phyloP scores from a whole-genome alignment of 2,329 filamentous ascomycete species.

The Lachnellula suecica region DNA sequence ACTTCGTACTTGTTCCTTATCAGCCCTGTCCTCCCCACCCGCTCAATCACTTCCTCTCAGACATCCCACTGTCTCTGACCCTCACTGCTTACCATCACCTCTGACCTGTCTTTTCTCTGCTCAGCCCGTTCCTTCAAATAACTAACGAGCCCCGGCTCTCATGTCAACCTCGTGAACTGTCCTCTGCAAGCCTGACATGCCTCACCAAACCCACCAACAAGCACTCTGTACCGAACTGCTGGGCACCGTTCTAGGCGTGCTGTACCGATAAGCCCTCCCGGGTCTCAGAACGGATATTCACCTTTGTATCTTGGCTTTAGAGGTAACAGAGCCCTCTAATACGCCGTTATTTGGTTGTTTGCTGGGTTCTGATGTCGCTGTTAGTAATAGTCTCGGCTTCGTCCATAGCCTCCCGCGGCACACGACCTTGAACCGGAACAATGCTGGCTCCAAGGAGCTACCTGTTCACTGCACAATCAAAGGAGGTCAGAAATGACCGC shows the following conservation, averaged over 20 bases:
- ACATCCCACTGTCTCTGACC: not conserved
- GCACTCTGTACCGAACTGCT: conserved; percentile 14
- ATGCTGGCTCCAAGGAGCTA: conserved; percentile 29
- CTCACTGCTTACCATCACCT: not conserved
- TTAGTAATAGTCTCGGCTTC: not conserved
- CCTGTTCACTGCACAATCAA: conserved; percentile 23
- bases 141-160: not conserved
- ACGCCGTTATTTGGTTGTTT: not conserved
- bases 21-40: not conserved
- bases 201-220: conserved; percentile 17
- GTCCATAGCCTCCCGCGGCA: not conserved
- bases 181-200: conserved; percentile 12
- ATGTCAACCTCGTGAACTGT: not conserved
- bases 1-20: not conserved
- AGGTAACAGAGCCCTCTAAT: not conserved
- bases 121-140: conserved; percentile 6
- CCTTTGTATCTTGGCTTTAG: not conserved
- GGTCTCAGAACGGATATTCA: not conserved
- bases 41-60: not conserved
- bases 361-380: not conserved
- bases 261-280: conserved; percentile 10
- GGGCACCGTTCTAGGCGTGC: conserved; percentile 9
- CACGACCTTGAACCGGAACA: conserved; percentile 6
- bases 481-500: conserved; percentile 17
- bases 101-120: not conserved